These are phyloP conservation scores for Odonthalia washingtoniensis DNA, from an alignment of 31 red algal genomes.

Conservation along the genomic window DNA sequence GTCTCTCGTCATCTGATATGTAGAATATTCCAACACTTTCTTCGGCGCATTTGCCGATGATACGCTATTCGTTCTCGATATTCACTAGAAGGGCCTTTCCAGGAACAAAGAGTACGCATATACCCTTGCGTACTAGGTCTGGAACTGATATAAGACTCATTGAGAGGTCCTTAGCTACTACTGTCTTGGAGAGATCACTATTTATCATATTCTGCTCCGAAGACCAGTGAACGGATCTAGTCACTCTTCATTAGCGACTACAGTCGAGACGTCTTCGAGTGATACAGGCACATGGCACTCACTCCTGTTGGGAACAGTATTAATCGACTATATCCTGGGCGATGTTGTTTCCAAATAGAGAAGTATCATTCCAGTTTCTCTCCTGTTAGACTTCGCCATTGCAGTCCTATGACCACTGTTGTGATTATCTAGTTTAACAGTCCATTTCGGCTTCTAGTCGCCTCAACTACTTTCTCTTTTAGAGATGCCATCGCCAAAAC, in stretches of 20 bases:
- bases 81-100: slow-evolving; percentile 33
- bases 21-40: slow-evolving; percentile 30
- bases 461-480: too few relatives aligned
- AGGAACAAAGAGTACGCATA: slow-evolving; percentile 18
- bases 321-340: not conserved
- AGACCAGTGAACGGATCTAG: not conserved
- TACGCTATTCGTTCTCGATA: slow-evolving; percentile 4
- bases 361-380: too few relatives aligned
- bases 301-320: not conserved
- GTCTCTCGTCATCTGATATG: slow-evolving; percentile 5
- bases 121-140: slow-evolving; percentile 33
- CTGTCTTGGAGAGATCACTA: slow-evolving; percentile 27
- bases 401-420: too few relatives aligned
- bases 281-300: slow-evolving; percentile 11
- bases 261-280: slow-evolving; percentile 27
- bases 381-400: too few relatives aligned
- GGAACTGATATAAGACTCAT: slow-evolving; percentile 51
- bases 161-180: slow-evolving; percentile 18
- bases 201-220: slow-evolving; percentile 1
- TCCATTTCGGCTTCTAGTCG: too few relatives aligned
- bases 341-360: slow-evolving; percentile 41
- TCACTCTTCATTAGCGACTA: slow-evolving; percentile 26
- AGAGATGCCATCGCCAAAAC: too few relatives aligned
- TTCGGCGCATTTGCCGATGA: not conserved
- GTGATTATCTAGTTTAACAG: too few relatives aligned